Evolutionary conservation across 176 grass and related monocot genomes (phyloP).

Genomic region (maize (Zea mays)): DNA sequence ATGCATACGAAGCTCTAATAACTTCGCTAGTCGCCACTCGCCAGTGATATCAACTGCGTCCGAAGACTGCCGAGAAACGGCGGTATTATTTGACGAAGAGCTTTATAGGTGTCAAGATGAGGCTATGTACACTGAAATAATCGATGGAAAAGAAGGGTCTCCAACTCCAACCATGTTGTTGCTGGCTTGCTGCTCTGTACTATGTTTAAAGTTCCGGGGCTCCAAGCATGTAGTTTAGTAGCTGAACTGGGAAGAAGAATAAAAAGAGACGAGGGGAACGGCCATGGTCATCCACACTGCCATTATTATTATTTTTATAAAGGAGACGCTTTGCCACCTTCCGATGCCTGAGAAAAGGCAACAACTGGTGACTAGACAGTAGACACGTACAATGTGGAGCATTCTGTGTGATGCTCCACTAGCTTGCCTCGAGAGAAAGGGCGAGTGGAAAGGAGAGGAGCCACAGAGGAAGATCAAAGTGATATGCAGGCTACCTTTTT

Average conservation of each 20-base stretch:
- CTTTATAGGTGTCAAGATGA: too few species aligned
- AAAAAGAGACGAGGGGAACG: background rate
- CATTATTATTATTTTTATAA: background rate
- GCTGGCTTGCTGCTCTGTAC: too few species aligned
- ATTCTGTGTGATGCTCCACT: slow-evolving; percentile 45
- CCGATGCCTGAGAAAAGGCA: slow-evolving; percentile 9
- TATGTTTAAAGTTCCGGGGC: background rate
- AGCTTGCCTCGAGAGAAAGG: background rate
- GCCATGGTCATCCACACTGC: background rate
- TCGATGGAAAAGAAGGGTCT: too few species aligned
- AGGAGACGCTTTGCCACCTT: background rate
- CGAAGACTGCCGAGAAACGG: too few species aligned
- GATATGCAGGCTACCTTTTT: background rate
- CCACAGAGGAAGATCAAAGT: slow-evolving; percentile 21
- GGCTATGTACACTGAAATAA: too few species aligned
- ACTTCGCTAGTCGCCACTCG: too few species aligned
- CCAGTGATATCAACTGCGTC: too few species aligned
- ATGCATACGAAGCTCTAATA: too few species aligned
- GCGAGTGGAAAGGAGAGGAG: background rate
- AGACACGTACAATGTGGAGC: slow-evolving; percentile 13
- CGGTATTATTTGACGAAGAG: too few species aligned
- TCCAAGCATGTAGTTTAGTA: background rate
- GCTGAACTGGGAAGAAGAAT: background rate
- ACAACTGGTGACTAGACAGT: slow-evolving; percentile 27
- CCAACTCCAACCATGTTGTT: too few species aligned